These are phyloP conservation scores for Ceratocystis destructans DNA, from an alignment of 2,329 filamentous ascomycete genomes.

Conservation along the genomic window DNA sequence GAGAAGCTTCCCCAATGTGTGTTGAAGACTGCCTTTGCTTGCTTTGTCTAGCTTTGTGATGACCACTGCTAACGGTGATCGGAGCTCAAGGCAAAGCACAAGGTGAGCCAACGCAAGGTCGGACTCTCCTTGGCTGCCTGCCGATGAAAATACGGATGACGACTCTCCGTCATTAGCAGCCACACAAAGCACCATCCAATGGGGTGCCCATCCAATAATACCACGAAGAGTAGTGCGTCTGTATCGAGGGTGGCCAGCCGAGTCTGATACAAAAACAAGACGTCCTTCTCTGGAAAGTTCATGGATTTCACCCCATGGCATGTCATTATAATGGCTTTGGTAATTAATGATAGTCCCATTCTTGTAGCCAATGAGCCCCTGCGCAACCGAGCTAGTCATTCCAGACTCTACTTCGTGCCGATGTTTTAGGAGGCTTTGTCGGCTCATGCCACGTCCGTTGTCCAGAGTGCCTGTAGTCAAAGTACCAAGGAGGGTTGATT, in stretches of 20 bases:
- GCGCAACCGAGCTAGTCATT: slow-evolving; percentile 84
- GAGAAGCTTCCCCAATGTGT: slow-evolving; percentile 58
- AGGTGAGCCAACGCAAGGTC: slow-evolving; percentile 70
- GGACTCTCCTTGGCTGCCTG: slow-evolving; percentile 27
- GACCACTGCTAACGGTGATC: slow-evolving; percentile 62
- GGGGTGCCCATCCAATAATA: slow-evolving; percentile 87
- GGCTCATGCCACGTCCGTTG: slow-evolving; percentile 81
- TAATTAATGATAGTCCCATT: slow-evolving; percentile 59
- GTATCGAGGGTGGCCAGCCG: slow-evolving; percentile 80
- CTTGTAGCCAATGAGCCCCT: slow-evolving; percentile 81
- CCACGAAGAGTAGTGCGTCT: slow-evolving; percentile 77
- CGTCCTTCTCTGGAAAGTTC: slow-evolving; percentile 58
- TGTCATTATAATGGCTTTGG: slow-evolving; percentile 60
- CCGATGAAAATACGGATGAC: slow-evolving; percentile 15
- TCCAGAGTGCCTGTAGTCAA: slow-evolving; percentile 78
- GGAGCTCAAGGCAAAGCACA: slow-evolving; percentile 68
- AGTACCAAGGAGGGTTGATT: slow-evolving; percentile 80
- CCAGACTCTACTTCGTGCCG: slow-evolving; percentile 86
- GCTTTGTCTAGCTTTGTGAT: slow-evolving; percentile 88
- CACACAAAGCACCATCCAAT: slow-evolving; percentile 84
- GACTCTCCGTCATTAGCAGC: slow-evolving; percentile 58
- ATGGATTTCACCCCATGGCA: slow-evolving; percentile 91
- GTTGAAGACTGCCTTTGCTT: slow-evolving; percentile 54
- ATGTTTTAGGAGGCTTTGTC: slow-evolving; percentile 79
- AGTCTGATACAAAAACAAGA: slow-evolving; percentile 80